Percentiles rank a stretch among this genome's conserved stretches.
phyloP scores from a whole-genome alignment of 352 stramenopile genomes.

The Blastocystis sp. region DNA sequence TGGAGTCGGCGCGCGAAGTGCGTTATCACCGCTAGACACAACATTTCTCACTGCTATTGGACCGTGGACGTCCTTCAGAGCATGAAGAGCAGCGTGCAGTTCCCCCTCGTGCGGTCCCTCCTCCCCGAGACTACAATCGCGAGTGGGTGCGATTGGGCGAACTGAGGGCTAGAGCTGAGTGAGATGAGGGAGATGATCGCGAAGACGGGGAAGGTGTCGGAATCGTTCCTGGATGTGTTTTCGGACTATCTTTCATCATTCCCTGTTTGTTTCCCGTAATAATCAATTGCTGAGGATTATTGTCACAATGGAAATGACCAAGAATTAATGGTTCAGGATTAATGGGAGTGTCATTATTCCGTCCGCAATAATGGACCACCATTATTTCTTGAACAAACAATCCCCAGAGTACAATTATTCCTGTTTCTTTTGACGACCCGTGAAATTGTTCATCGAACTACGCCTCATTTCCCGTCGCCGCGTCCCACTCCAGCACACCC shows the following conservation, averaged over 20 bases:
- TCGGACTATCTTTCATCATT: conserved; percentile 3
- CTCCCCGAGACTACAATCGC: not conserved
- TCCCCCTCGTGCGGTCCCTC: not conserved
- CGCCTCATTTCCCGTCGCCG: not conserved
- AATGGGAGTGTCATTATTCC: too few relatives aligned
- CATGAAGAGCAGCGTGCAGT: not conserved
- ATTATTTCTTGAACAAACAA: conserved; percentile 9
- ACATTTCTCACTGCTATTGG: conserved; percentile 46
- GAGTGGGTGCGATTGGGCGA: too few relatives aligned
- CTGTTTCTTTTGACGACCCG: conserved; percentile 25
- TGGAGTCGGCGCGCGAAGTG: not conserved
- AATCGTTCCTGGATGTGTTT: not conserved
- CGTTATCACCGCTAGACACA: not conserved
- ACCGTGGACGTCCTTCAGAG: not conserved
- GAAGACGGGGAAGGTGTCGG: conserved; percentile 12
- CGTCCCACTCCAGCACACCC: conserved; percentile 15
- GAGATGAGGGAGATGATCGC: not conserved
- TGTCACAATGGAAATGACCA: too few relatives aligned
- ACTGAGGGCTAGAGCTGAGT: not conserved
- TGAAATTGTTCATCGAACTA: conserved; percentile 57
- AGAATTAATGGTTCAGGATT: too few relatives aligned
- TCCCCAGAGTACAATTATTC: not conserved
- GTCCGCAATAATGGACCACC: too few relatives aligned
- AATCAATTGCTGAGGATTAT: not conserved
- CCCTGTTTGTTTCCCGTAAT: not conserved